Conservation (phyloP, 768 basidiomycete species). For the Chiua virens region DNA sequence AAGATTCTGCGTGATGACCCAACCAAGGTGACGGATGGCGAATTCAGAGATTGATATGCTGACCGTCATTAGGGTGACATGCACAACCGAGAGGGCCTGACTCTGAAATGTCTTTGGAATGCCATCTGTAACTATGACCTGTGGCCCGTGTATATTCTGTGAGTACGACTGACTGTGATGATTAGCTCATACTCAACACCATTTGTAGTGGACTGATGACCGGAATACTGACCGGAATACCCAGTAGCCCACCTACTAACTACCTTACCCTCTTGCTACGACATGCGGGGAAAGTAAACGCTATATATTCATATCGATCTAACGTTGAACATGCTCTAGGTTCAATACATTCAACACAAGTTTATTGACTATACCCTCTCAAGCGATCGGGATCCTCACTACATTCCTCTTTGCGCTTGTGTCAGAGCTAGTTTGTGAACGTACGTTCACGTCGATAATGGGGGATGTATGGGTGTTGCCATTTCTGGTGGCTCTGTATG, state of each 20-base stretch:
- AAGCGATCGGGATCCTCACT: conserved; percentile 48
- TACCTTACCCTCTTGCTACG: conserved; percentile 63
- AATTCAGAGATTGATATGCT: not conserved
- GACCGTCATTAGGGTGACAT: conserved; percentile 40
- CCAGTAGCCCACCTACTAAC: conserved; percentile 44
- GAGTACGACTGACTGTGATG: not conserved
- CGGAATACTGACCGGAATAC: conserved; percentile 54
- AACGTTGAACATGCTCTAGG: conserved; percentile 26
- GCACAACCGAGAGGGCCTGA: conserved; percentile 68
- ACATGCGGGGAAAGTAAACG: conserved; percentile 43
- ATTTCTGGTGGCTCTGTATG: conserved; percentile 56
- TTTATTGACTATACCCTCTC: conserved; percentile 57
- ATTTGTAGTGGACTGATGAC: conserved; percentile 48
- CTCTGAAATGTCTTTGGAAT: conserved; percentile 48
- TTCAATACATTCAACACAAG: conserved; percentile 63
- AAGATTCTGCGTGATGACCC: conserved; percentile 64
- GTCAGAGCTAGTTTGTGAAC: conserved; percentile 53
- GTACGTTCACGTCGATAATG: conserved; percentile 52
- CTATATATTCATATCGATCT: not conserved
- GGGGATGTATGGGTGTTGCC: conserved; percentile 62
- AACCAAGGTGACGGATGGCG: conserved; percentile 40
- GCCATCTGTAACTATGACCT: conserved; percentile 61
- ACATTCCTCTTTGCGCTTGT: conserved; percentile 51
- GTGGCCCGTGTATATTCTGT: conserved; percentile 65
- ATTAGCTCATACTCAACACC: not conserved